These are phyloP conservation scores for Hericium erinaceus DNA, from an alignment of 768 basidiomycete genomes.

Conservation along the genomic window DNA sequence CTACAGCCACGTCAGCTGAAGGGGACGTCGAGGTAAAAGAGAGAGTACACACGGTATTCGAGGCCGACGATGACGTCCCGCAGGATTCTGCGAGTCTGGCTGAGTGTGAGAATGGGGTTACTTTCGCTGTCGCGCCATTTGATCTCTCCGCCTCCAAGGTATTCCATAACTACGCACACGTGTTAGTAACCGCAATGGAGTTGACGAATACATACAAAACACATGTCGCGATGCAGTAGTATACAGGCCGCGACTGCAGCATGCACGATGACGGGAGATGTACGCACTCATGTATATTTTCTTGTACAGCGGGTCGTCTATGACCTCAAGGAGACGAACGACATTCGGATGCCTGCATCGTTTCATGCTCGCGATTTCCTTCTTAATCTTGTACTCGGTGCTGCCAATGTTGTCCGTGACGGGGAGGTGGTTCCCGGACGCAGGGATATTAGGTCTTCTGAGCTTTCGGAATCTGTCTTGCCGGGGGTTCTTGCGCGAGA, in stretches of 20 bases:
- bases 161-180: slow-evolving; percentile 74
- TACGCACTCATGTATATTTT: slow-evolving; percentile 90
- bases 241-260: neutral
- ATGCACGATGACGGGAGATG: neutral
- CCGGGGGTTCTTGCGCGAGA: slow-evolving; percentile 63
- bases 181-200: neutral
- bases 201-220: too few species aligned
- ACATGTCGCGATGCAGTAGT: neutral
- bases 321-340: slow-evolving; percentile 85
- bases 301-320: slow-evolving; percentile 82
- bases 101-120: slow-evolving; percentile 70
- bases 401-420: slow-evolving; percentile 62
- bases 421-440: slow-evolving; percentile 38
- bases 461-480: slow-evolving; percentile 49
- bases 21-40: slow-evolving; percentile 4
- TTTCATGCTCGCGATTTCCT: slow-evolving; percentile 99
- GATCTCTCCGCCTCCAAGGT: slow-evolving; percentile 90
- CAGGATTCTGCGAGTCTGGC: slow-evolving; percentile 79
- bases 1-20: slow-evolving; percentile 32
- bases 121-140: slow-evolving; percentile 67
- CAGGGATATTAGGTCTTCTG: slow-evolving; percentile 31
- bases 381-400: slow-evolving; percentile 75
- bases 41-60: slow-evolving; percentile 69
- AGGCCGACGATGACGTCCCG: slow-evolving; percentile 91
- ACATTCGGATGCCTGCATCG: slow-evolving; percentile 87